Conservation (phyloP, 2,329 filamentous ascomycete species). For the Claviceps arundinis region DNA sequence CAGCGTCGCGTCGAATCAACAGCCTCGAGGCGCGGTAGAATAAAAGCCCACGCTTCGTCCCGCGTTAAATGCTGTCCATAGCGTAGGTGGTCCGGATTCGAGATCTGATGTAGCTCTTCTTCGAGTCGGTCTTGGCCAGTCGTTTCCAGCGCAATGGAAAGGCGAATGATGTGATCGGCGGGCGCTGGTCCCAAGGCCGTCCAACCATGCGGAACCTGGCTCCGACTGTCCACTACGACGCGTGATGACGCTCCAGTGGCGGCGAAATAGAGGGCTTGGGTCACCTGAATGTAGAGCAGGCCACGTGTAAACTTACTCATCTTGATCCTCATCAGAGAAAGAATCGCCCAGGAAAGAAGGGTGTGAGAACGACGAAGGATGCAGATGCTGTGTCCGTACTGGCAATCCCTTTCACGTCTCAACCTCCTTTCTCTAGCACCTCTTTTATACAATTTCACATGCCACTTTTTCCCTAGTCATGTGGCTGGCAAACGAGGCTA, state of each 20-base stretch:
- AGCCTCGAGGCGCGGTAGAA: conserved; percentile 28
- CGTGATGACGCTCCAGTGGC: neutral
- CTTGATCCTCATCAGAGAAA: neutral
- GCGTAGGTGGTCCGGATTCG: conserved; percentile 29
- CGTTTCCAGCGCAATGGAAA: conserved; percentile 19
- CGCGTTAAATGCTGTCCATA: conserved; percentile 37
- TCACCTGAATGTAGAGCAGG: neutral
- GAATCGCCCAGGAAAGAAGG: too few species aligned
- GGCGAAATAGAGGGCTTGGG: neutral
- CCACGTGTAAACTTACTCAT: neutral
- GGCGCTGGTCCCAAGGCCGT: conserved; percentile 9
- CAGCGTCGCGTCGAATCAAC: conserved; percentile 28
- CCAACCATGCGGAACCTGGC: conserved; percentile 12
- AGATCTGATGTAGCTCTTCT: conserved; percentile 31
- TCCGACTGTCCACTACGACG: conserved; percentile 10
- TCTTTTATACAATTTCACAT: too few species aligned
- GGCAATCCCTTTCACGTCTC: too few species aligned
- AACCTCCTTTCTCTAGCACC: too few species aligned
- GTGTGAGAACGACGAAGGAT: too few species aligned
- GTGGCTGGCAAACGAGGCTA: too few species aligned
- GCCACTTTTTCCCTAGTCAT: too few species aligned
- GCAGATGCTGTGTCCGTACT: too few species aligned
- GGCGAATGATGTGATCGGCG: conserved; percentile 11
- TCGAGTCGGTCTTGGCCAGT: conserved; percentile 21
- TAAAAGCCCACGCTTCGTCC: conserved; percentile 34